phyloP scores from a whole-genome alignment of 164 flowering plant genomes.

The Berberis vulgaris region DNA sequence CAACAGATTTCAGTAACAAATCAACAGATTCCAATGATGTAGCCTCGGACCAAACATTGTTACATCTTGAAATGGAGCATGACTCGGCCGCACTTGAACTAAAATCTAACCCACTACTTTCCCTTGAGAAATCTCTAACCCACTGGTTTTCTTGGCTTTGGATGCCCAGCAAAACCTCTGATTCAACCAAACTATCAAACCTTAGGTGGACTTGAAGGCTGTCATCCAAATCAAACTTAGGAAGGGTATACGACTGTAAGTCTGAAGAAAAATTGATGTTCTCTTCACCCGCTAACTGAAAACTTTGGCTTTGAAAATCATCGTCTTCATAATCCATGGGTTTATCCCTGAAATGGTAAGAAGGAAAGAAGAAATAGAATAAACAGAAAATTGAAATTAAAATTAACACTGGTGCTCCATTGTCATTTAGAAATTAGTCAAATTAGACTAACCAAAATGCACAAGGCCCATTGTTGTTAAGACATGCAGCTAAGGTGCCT shows the following conservation, averaged over 20 bases:
- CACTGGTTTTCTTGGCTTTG: slow-evolving; percentile 78
- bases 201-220: slow-evolving; percentile 57
- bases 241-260: slow-evolving; percentile 58
- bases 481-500: too few relatives aligned
- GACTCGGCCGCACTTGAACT: slow-evolving; percentile 64
- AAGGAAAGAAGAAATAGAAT: neutral
- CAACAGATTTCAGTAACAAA: slow-evolving; percentile 88
- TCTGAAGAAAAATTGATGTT: slow-evolving; percentile 53
- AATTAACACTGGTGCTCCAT: neutral
- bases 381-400: neutral
- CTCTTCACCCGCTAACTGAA: slow-evolving; percentile 75
- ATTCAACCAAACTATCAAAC: slow-evolving; percentile 79
- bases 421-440: neutral
- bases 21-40: slow-evolving; percentile 96
- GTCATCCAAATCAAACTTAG: slow-evolving; percentile 67
- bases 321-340: slow-evolving; percentile 96
- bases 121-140: slow-evolving; percentile 83
- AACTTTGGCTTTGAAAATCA: slow-evolving; percentile 72
- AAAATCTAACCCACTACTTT: slow-evolving; percentile 62
- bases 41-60: slow-evolving; percentile 98
- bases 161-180: slow-evolving; percentile 83
- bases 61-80: slow-evolving; percentile 67
- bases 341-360: slow-evolving; percentile 41
- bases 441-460: too few relatives aligned
- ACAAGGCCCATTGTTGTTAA: too few relatives aligned